These are phyloP conservation scores for Chlorella vulgaris DNA, from an alignment of 139 green algal species.

Conservation along the genomic window DNA sequence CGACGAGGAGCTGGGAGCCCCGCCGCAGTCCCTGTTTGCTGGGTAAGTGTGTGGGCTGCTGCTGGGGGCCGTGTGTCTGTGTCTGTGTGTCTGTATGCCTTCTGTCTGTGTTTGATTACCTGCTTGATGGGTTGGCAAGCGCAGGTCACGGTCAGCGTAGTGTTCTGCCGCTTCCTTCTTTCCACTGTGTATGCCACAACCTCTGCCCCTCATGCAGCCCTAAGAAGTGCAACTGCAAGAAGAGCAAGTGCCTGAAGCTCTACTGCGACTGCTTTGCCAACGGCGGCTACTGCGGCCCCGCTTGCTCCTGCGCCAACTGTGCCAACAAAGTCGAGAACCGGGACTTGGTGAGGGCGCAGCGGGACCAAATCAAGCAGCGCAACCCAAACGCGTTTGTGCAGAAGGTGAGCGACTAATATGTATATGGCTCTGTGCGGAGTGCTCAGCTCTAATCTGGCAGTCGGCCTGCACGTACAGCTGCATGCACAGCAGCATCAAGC, in stretches of 20 bases:
- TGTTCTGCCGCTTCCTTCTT: too few relatives aligned
- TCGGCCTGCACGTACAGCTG: too few relatives aligned
- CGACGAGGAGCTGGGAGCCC: background rate
- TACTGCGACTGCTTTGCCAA: slow-evolving; percentile 91
- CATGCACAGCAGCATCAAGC: background rate
- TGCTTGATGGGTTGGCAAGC: too few relatives aligned
- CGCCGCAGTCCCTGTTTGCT: background rate
- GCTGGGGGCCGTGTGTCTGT: too few relatives aligned
- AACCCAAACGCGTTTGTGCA: slow-evolving; percentile 68
- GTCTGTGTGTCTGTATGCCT: too few relatives aligned
- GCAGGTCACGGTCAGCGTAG: too few relatives aligned
- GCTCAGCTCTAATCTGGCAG: too few relatives aligned
- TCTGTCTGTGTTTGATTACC: too few relatives aligned
- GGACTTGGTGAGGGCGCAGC: slow-evolving; percentile 43
- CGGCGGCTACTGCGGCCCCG: slow-evolving; percentile 62
- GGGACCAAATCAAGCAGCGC: slow-evolving; percentile 56
- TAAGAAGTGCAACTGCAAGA: slow-evolving; percentile 88
- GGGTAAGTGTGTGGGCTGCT: background rate
- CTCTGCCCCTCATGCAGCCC: slow-evolving; percentile 15
- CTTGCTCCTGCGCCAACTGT: slow-evolving; percentile 75
- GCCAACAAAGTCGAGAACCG: slow-evolving; percentile 66
- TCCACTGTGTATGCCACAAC: too few relatives aligned
- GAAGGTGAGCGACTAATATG: slow-evolving; percentile 47
- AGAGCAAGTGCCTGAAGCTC: slow-evolving; percentile 88
- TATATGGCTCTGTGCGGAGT: too few relatives aligned